Evolutionary conservation across 139 green algal genomes (phyloP), one percentile per base, ranked within the genome.

Genomic region (Mesostigma viride): DNA sequence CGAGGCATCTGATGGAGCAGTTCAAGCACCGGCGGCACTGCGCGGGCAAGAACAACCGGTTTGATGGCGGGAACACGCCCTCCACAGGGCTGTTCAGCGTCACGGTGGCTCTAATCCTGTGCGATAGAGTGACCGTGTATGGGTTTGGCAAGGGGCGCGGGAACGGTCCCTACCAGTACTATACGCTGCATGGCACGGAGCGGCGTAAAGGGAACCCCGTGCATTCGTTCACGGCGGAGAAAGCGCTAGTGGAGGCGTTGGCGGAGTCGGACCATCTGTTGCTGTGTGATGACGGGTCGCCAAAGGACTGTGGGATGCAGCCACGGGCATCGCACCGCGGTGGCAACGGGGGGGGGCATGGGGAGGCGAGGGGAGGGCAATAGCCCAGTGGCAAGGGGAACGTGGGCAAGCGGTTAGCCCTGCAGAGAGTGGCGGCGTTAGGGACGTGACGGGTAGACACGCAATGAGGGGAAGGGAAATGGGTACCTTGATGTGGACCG

Each of bases 91-190:
- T 66, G 6, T 66, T 31, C 59, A 34, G 34, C 28, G 59, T 66
- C 31, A 30, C 34, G 28, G 26, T 66, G 59, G 59, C 59, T 5
- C 59, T 66, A 47, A 30, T 27, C 31, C 24, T 66, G 59, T 66
- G 59, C 59, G 59, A 66, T 22, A 44, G 34, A 22, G 59, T 66
- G 5, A 66, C 59, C 59, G 59, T 66, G 14, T 66, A 66, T 27
- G 59, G 59, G 24, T 66, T 66, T 46, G 59, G 59, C 26, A 66
- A 82, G 14, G 57, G 70, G 26, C 76, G 78, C 40, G 17, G 17
- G 40, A 53, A 17, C 40, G 40, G 14, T 14, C 14, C 14, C 17
- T 53, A 66, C 59, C 59, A 66, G 59, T 66, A 66, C 59, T 66
- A 66, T 27, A 44, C 24, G 59, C 35, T 66, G 22, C 32, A 27